A percentile compares a stretch with the other conserved stretches of the same genome.
Conservation (phyloP, 2,329 filamentous ascomycete genomes). For the Pyrenophora graminea region DNA sequence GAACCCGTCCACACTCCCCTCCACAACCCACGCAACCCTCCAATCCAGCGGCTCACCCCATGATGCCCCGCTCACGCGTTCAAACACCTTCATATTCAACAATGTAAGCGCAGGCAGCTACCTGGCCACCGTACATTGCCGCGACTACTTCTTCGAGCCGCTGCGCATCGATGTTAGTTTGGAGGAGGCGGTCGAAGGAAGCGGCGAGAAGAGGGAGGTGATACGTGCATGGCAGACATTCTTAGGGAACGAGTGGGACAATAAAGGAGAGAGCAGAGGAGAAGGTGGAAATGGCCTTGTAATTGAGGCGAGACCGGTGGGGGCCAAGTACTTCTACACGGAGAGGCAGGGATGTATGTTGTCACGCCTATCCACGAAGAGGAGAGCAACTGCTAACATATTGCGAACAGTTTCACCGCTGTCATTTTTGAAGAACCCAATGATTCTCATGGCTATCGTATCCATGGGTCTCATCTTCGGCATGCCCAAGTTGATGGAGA, state of each 20-base stretch:
- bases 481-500: conserved; percentile 94
- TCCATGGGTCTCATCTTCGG: conserved; percentile 84
- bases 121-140: conserved; percentile 77
- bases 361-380: not conserved
- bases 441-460: conserved; percentile 90
- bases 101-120: conserved; percentile 76
- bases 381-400: conserved; percentile 21
- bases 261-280: conserved; percentile 70
- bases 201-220: conserved; percentile 45
- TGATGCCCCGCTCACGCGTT: conserved; percentile 66
- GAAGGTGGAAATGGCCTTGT: conserved; percentile 56
- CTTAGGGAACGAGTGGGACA: conserved; percentile 86
- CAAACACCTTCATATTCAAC: conserved; percentile 75
- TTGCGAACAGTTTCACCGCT: conserved; percentile 69
- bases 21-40: conserved; percentile 68
- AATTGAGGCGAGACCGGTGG: conserved; percentile 63
- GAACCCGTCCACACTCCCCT: conserved; percentile 54
- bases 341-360: conserved; percentile 75
- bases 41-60: conserved; percentile 58
- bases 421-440: conserved; percentile 86
- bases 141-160: conserved; percentile 75
- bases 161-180: conserved; percentile 73
- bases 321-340: conserved; percentile 74
- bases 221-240: conserved; percentile 81
- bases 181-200: conserved; percentile 34